Percentiles rank a stretch among this genome's conserved stretches.
Conservation (phyloP, 2,329 filamentous ascomycete genomes). For the Ophiostoma triangulosporum region DNA sequence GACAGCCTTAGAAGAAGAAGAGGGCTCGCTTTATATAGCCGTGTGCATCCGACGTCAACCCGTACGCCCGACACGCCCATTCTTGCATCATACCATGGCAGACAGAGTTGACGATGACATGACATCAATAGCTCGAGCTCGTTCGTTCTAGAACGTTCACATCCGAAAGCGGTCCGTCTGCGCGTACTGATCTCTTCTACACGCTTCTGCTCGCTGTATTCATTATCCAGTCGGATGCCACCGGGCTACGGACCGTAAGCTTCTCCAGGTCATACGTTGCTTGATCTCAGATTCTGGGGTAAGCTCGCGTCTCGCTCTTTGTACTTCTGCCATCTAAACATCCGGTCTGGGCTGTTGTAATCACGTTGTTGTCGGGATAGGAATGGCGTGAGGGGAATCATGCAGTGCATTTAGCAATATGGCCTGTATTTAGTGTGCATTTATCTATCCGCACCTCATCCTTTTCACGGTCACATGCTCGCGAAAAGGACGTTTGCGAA, state of each 20-base stretch:
- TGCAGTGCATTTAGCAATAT: neutral
- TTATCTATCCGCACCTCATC: too few species aligned
- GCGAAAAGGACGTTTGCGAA: too few species aligned
- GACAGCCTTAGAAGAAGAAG: too few species aligned
- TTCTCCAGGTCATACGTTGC: neutral
- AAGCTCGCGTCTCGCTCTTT: neutral
- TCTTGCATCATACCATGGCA: too few species aligned
- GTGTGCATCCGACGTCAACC: too few species aligned
- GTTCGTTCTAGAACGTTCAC: neutral
- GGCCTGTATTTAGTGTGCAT: too few species aligned
- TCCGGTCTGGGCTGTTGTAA: neutral
- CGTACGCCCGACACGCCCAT: too few species aligned
- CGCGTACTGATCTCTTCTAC: neutral
- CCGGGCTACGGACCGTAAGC: neutral
- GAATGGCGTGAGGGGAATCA: neutral
- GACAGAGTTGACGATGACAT: too few species aligned
- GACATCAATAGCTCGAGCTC: neutral
- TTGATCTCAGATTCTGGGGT: neutral
- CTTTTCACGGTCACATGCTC: too few species aligned
- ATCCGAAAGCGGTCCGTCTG: neutral
- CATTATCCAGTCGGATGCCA: neutral
- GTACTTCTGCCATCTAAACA: neutral
- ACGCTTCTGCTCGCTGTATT: neutral
- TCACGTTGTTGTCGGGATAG: neutral
- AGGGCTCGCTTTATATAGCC: too few species aligned